Percentiles rank a stretch among this genome's conserved stretches.
Evolutionary conservation across 108 stramenopile genomes (phyloP).

Genomic region (Schizochytrium sp.): DNA sequence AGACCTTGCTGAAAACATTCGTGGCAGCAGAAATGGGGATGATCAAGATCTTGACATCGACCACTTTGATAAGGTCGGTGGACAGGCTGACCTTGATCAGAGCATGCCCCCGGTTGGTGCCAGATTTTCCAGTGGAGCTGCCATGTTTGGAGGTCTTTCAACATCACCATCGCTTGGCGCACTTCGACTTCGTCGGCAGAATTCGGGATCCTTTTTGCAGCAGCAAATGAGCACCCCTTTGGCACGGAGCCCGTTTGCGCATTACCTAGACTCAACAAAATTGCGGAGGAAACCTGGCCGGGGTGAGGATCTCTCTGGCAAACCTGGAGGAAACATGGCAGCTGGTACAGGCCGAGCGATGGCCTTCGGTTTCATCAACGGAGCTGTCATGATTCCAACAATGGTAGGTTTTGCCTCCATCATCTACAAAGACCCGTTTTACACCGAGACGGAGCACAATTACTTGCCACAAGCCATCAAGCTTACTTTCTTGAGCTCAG

Average conservation of each 20-base stretch:
- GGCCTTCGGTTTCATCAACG: slow-evolving; percentile 13
- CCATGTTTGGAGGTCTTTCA: slow-evolving; percentile 30
- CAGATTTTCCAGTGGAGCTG: neutral
- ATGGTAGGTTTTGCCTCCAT: slow-evolving; percentile 59
- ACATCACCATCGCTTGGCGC: neutral
- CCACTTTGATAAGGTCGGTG: neutral
- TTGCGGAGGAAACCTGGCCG: slow-evolving; percentile 26
- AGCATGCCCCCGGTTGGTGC: slow-evolving; percentile 28
- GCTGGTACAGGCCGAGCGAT: neutral
- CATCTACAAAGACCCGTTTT: slow-evolving; percentile 60
- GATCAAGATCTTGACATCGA: neutral
- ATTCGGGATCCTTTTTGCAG: neutral
- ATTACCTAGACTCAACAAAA: neutral
- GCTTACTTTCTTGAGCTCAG: slow-evolving; percentile 83
- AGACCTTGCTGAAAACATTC: too few species aligned
- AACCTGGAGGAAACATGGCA: too few species aligned
- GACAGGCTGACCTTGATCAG: neutral
- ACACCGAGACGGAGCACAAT: slow-evolving; percentile 8
- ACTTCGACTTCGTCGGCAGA: neutral
- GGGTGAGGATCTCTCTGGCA: neutral
- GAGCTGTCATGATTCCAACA: slow-evolving; percentile 55
- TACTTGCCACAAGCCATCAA: slow-evolving; percentile 74
- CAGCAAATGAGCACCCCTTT: neutral
- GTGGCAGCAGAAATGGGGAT: neutral
- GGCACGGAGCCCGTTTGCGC: slow-evolving; percentile 6